phyloP scores from a whole-genome alignment of 139 green algal genomes.

The Pseudopediastrum boryanum region DNA sequence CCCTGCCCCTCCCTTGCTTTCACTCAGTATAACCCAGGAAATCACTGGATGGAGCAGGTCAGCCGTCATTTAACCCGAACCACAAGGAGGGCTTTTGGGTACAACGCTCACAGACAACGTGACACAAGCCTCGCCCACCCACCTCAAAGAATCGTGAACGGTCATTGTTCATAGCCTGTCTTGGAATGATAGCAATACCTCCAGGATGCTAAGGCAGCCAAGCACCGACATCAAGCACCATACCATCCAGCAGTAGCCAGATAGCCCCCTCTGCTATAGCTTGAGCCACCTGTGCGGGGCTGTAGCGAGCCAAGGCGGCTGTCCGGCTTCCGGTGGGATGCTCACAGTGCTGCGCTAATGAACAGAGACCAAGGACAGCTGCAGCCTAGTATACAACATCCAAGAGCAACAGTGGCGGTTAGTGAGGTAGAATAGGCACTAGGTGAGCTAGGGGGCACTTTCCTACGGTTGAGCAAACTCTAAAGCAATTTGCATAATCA shows the following conservation, averaged over 20 bases:
- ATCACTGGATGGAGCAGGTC: too few relatives aligned
- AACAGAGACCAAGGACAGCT: constrained; percentile 49
- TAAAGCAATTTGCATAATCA: too few relatives aligned
- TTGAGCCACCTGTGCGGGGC: constrained; percentile 54
- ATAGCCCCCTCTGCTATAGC: constrained; percentile 51
- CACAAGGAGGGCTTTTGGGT: too few relatives aligned
- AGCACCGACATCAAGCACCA: constrained; percentile 74
- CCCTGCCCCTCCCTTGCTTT: too few relatives aligned
- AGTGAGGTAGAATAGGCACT: too few relatives aligned
- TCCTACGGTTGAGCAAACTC: too few relatives aligned
- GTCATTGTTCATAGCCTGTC: constrained; percentile 71
- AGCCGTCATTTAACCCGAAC: too few relatives aligned
- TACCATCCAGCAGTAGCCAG: constrained; percentile 47
- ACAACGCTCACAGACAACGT: too few relatives aligned
- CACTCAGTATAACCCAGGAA: too few relatives aligned
- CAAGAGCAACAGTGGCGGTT: too few relatives aligned
- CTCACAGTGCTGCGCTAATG: constrained; percentile 60
- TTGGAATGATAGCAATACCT: constrained; percentile 72
- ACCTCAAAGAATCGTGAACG: constrained; percentile 67
- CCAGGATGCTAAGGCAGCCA: constrained; percentile 81
- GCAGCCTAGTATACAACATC: constrained; percentile 33
- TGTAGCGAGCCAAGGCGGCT: constrained; percentile 45
- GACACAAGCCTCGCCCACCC: too few relatives aligned
- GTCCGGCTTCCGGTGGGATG: constrained; percentile 43
- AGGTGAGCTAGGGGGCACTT: too few relatives aligned